phyloP scores from a whole-genome alignment of 2,329 filamentous ascomycete species.

The Arachnomyces sp. region DNA sequence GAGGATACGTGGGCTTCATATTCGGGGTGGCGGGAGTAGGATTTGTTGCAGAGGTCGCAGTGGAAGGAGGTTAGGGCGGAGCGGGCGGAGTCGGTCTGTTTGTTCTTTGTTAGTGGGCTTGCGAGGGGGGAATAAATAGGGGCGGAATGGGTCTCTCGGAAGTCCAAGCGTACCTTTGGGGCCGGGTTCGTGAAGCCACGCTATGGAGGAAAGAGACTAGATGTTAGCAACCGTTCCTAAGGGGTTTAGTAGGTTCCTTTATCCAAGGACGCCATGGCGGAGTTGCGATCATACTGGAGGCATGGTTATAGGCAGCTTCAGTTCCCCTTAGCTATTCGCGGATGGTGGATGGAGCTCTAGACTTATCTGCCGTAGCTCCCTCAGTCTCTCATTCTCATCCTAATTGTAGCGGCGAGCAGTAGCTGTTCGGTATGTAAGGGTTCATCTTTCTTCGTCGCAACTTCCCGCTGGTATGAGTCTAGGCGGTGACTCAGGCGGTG shows the following conservation, averaged over 20 bases:
- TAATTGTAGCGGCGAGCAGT: too few relatives aligned
- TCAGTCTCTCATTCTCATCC: too few relatives aligned
- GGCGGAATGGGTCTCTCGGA: too few relatives aligned
- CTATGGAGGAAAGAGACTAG: slow-evolving; percentile 18
- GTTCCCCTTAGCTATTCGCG: too few relatives aligned
- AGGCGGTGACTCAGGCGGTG: too few relatives aligned
- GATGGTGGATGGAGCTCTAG: too few relatives aligned
- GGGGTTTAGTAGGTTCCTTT: not conserved
- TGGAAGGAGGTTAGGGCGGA: slow-evolving; percentile 74
- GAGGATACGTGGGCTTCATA: slow-evolving; percentile 90
- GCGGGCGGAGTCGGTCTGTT: slow-evolving; percentile 54
- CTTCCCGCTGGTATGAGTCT: too few relatives aligned
- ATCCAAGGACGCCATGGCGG: not conserved
- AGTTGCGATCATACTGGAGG: slow-evolving; percentile 42
- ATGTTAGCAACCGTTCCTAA: not conserved
- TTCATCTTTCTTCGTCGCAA: too few relatives aligned
- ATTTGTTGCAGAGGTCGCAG: slow-evolving; percentile 82
- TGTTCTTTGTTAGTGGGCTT: not conserved
- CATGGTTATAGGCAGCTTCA: slow-evolving; percentile 32
- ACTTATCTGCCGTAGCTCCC: too few relatives aligned
- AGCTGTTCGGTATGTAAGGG: too few relatives aligned
- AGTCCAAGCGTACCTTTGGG: too few relatives aligned
- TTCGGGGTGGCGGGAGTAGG: slow-evolving; percentile 90
- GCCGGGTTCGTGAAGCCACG: slow-evolving; percentile 41
- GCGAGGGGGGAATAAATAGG: slow-evolving; percentile 1